Evolutionary conservation across 805 yeast genomes (phyloP).

Genomic region (Metschnikowia santaceciliae): DNA sequence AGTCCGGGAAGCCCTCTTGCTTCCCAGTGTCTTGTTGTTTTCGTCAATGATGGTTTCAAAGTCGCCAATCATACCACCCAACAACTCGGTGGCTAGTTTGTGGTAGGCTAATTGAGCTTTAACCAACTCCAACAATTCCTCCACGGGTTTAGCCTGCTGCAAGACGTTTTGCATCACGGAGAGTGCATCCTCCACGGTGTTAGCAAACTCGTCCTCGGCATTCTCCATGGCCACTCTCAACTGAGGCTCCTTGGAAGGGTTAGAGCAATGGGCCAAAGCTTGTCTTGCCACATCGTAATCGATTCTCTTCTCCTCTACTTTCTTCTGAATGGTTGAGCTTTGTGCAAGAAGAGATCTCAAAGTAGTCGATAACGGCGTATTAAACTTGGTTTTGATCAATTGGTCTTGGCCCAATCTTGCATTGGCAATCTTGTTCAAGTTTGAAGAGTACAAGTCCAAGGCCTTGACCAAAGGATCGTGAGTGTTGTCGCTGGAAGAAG

Average conservation of each 20-base stretch:
- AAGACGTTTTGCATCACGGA: constrained; percentile 77
- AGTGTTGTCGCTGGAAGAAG: constrained; percentile 36
- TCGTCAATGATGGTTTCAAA: constrained; percentile 59
- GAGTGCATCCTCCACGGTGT: constrained; percentile 84
- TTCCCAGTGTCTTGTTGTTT: constrained; percentile 19
- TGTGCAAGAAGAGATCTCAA: constrained; percentile 57
- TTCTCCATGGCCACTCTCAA: constrained; percentile 74
- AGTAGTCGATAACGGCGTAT: constrained; percentile 59
- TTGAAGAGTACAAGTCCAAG: constrained; percentile 62
- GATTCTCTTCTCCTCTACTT: constrained; percentile 73
- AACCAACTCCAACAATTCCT: constrained; percentile 63
- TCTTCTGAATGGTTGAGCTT: constrained; percentile 64
- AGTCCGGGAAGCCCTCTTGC: constrained; percentile 12
- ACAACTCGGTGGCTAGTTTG: constrained; percentile 65
- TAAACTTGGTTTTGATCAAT: constrained; percentile 64
- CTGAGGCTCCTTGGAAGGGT: constrained; percentile 59
- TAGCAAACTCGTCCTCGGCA: constrained; percentile 86
- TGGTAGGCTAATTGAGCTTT: constrained; percentile 80
- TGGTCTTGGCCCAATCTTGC: constrained; percentile 81
- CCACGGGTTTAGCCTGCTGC: constrained; percentile 63
- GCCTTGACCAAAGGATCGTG: constrained; percentile 55
- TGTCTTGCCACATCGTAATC: constrained; percentile 75
- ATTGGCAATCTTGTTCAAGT: constrained; percentile 73
- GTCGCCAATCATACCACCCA: constrained; percentile 61
- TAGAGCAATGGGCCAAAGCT: constrained; percentile 36